Evolutionary conservation across 164 flowering plant species (phyloP), one percentile per base, ranked within the genome.

Genomic region (Macadamia integrifolia): DNA sequence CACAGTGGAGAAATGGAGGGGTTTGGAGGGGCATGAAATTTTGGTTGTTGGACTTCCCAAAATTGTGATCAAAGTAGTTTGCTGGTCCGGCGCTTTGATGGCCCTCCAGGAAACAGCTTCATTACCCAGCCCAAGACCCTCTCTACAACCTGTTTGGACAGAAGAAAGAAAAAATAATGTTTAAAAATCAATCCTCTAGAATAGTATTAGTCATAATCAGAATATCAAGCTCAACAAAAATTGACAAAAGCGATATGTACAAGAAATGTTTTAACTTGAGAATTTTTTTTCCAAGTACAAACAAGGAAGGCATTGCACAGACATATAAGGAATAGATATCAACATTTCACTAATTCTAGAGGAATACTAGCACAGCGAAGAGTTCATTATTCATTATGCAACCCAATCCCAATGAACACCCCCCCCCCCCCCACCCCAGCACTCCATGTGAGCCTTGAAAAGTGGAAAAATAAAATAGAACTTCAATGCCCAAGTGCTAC

Each of bases 61-160:
- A 48, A 23, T 70, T 17, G 23, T 13, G 17, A 74, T 86, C 72
- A 90, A 31, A 87, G 81, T 62, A 84, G 91, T 79, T 88, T 90
- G 89, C 93, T 89, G 40, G 89, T 84, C 66, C 94, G 83, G 50
- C 94, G 77, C 70, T 78, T 85, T 53, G 98, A 79, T 32, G 96
- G 92, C 43, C 98, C 98, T 73, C 99, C 97, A 0, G 98, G 99
- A 69, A 95, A 92, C 18, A 92, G 89, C 81, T 88, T 95, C 98
- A 95, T 95, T 69, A 95, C 89, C 99, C 99, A 95, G 28, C 96
- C 97, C 71, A 95, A 74, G 15, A 95, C 99, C 75, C 99, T 79
- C 74, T 92, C 99, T 59, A 95, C 99, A 63, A 92, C 99, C 99
- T 95, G 71, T 13, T 18, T 11, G 18, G 57, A 14, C 17, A 53